Evolutionary conservation across 768 basidiomycete genomes (phyloP), one percentile per base, ranked within the genome.

Genomic region (Tulasnella sp.): DNA sequence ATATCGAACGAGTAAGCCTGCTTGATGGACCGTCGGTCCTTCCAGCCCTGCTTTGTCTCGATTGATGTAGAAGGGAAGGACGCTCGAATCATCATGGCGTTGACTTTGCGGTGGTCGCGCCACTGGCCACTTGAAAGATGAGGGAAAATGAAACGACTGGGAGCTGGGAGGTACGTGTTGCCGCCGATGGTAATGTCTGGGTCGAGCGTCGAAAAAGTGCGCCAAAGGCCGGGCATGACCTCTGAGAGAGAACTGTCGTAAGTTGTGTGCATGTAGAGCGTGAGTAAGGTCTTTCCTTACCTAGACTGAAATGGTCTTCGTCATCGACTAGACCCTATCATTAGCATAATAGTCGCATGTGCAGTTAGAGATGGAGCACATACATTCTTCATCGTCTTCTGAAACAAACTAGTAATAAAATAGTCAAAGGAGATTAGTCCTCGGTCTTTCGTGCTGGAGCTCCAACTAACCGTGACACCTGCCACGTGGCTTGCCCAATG

Each of bases 291-390:
- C 16, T 71, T 71, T 18, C 16, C 78, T 71, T 18, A 73, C 78
- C 78, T n/a, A 96, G 95, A 42, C 92, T 90, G 90, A 94, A 96
- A 83, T 98, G 96, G 84, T 96, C 97, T 84, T 97, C 97, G 85
- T 97, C 96, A 0, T 92, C 93, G 78, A 97, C 89, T 85, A 91
- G 21, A 24, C 21, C 27, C 31, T 21, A 24, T 5, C 9, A 12
- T 34, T 9, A 74, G 72, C 12, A 16, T 1, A 12, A 39, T 31
- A 9, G 0, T 18, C 10, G 39, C 21, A 21, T 10, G 14, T 40
- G 72, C 27, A 74, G 72, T 12, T n/a, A 74, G 8, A n/a, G 36
- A 34, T 24, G n/a, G 72, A 40, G 27, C 24, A 18, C 72, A 1
- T 46, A 74, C 72, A 74, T 39, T 74, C 39, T 74, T 39, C n/a